Evolutionary conservation across 2,329 filamentous ascomycete species (phyloP), one percentile per base, ranked within the genome.

Genomic region (Pseudonectria buxi): DNA sequence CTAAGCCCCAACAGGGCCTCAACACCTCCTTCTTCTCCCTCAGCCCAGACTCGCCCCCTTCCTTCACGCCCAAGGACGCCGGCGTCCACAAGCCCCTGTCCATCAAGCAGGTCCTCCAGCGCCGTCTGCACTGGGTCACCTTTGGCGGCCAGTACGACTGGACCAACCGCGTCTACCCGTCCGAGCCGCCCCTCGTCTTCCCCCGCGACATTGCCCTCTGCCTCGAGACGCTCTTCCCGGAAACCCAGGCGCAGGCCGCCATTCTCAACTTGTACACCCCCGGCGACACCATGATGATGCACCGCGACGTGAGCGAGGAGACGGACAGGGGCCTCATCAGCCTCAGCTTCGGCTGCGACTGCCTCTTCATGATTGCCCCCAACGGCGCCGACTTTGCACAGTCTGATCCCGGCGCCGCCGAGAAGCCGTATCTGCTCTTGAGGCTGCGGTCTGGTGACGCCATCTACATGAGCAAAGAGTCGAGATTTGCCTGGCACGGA

Each of bases 101-200:
- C 3, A 68, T 84, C 35, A 68, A 74, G 32, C 80, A 81, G 52
- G 76, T 90, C 22, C 69, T 96, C 28, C 76, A 81, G 38, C 83
- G 81, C 44, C 89, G 86, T 43, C 73, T 96, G 15, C 86, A 90
- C 48, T 98, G 92, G 92, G 76, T 94, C 28, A 96, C 90, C 0
- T 74, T 98, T 3, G 92, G 92, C 32, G 90, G 88, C 0, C 92
- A 96, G 59, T 96, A 96, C 59, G 86, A 96, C 64, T 96, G 90
- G 92, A 94, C 88, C 0, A 76, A 78, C 37, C 89, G 94, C 47
- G 65, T 76, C 10, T 96, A 96, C 54, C 88, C 89, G 0, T 58
- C 68, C 9, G 69, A 72, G n/a, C 41, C 58, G 4, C 81, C 84
- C 1, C 86, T 86, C 0, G 52, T 64, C 0, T 95, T 95, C 49